Evolutionary conservation across 2,329 filamentous ascomycete species (phyloP), one percentile per base, ranked within the genome.

Genomic region (Albophoma yamanashiensis): DNA sequence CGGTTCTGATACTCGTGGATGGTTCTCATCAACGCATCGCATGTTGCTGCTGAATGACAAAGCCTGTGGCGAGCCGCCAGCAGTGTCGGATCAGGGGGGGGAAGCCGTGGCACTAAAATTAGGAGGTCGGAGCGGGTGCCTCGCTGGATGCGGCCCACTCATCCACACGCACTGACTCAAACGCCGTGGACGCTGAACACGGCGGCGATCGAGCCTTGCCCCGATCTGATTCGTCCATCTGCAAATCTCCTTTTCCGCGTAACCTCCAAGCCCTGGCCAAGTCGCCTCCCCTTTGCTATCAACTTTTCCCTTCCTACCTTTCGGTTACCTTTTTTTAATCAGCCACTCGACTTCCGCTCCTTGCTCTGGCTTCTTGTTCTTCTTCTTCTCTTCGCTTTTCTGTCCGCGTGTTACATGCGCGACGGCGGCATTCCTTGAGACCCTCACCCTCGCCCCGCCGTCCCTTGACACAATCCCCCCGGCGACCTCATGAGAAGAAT

Each of bases 401-500:
- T n/a, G 40, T 40, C 22, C 39, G 39, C 43, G 31, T 60, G 14
- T 53, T 39, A 59, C 52, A 67, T 70, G 69, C 64, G 63, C 64
- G 61, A 67, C 68, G 65, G 64, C 65, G 62, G 67, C 66, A 58
- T 62, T 69, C 67, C 59, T 65, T 69, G 38, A 61, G 20, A 20
- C 40, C 17, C 15, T 45, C 53, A 34, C 6, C 34, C 34, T 43
- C 36, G 50, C 45, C 58, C 47, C 58, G 42, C 52, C 34, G 42
- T 17, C 34, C 15, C 34, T 12, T 31, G 22, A 17, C 22, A 9
- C 34, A n/a, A n/a, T 50, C 22, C 22, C 27, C 8, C 43, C 36
- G 27, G 34, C 56, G 58, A 36, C 69, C 69, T 68, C 67, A 88
- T 88, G 85, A 82, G 84, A 79, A 84, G 83, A 76, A 83, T 82